Evolutionary conservation across 2,329 filamentous ascomycete genomes (phyloP).

Genomic region (Grosmannia huntii): DNA sequence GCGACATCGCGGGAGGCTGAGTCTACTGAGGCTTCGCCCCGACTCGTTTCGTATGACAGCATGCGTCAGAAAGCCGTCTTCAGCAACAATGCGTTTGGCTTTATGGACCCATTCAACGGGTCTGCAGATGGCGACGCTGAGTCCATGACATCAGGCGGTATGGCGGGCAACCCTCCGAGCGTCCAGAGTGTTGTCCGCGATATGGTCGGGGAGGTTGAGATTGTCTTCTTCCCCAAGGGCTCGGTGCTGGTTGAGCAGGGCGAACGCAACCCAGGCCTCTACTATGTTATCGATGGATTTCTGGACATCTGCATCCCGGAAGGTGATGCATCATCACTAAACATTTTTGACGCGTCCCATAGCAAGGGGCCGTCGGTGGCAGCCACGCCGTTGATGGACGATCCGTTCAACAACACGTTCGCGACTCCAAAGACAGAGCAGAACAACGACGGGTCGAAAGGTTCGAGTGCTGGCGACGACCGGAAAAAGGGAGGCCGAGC

Average conservation of each 20-base stretch:
- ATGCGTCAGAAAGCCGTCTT: conserved; percentile 68
- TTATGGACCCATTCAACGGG: conserved; percentile 73
- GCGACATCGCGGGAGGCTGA: conserved; percentile 52
- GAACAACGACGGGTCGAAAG: not conserved
- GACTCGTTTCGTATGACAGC: conserved; percentile 72
- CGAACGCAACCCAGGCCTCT: conserved; percentile 88
- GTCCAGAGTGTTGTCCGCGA: conserved; percentile 60
- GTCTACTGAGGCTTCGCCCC: conserved; percentile 76
- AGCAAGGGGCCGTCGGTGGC: conserved; percentile 7
- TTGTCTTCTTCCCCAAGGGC: conserved; percentile 92
- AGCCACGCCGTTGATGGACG: conserved; percentile 1
- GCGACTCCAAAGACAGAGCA: not conserved
- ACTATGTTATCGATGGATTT: conserved; percentile 97
- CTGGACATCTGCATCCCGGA: conserved; percentile 81
- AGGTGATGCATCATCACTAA: conserved; percentile 34
- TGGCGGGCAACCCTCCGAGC: conserved; percentile 42
- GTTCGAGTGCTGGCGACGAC: conserved; percentile 14
- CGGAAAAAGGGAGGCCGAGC: conserved; percentile 33
- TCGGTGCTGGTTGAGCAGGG: conserved; percentile 93
- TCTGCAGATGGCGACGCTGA: conserved; percentile 75
- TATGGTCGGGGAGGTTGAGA: conserved; percentile 83
- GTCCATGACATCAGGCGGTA: conserved; percentile 60
- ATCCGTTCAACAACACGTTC: not conserved
- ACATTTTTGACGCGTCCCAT: conserved; percentile 23
- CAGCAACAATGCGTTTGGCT: conserved; percentile 73